Percentiles rank a stretch among this genome's conserved stretches.
phyloP scores from a whole-genome alignment of 1,284 basidiomycete species.

The Puccinia sorghi region DNA sequence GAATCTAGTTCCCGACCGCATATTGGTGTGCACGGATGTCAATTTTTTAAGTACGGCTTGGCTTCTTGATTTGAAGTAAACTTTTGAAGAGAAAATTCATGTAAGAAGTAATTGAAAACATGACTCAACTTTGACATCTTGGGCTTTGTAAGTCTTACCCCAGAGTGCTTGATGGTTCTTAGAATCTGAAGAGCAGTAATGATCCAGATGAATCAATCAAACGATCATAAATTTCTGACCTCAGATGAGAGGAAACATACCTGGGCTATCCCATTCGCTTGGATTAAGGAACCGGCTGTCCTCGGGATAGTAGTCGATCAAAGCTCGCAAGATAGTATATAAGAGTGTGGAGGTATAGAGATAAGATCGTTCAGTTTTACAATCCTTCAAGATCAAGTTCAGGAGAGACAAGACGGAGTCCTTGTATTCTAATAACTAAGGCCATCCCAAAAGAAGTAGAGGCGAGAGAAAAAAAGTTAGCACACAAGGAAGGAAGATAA shows the following conservation, averaged over 20 bases:
- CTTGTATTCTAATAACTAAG: slow-evolving; percentile 71
- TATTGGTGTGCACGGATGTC: not conserved
- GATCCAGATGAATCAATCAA: not conserved
- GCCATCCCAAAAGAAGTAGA: not conserved
- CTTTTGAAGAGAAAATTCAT: not conserved
- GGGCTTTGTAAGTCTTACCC: slow-evolving; percentile 77
- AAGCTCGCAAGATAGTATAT: slow-evolving; percentile 73
- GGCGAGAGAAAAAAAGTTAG: not conserved
- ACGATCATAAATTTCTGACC: not conserved
- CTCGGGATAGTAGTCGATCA: slow-evolving; percentile 75
- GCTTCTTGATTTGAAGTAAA: not conserved
- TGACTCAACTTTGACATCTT: slow-evolving; percentile 66
- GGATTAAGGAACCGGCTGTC: slow-evolving; percentile 82
- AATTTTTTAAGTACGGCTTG: not conserved
- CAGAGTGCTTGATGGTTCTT: slow-evolving; percentile 74
- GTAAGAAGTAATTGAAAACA: not conserved
- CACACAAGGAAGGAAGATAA: not conserved
- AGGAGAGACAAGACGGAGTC: slow-evolving; percentile 71
- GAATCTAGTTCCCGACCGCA: slow-evolving; percentile 60
- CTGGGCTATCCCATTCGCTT: slow-evolving; percentile 74
- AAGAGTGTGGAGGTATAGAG: slow-evolving; percentile 77
- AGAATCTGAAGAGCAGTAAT: slow-evolving; percentile 64
- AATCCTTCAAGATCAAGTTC: slow-evolving; percentile 71
- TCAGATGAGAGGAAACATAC: slow-evolving; percentile 60
- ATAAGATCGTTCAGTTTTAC: slow-evolving; percentile 87